These are phyloP conservation scores for Cinnamomum chago DNA, from an alignment of 164 flowering plant genomes.

Conservation along the genomic window DNA sequence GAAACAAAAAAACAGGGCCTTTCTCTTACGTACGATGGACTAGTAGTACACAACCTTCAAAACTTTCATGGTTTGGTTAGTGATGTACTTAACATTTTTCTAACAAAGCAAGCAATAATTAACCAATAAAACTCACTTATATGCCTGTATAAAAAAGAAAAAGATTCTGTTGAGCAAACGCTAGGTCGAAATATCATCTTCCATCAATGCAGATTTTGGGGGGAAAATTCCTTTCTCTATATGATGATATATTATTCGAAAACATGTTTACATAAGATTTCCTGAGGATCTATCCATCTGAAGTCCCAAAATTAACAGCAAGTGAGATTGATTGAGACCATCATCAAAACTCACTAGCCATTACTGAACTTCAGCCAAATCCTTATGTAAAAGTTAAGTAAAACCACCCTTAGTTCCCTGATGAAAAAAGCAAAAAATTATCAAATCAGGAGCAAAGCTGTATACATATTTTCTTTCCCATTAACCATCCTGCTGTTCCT, in stretches of 20 bases:
- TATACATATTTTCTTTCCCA: constrained; percentile 22
- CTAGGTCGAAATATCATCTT: too few relatives aligned
- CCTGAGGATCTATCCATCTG: constrained; percentile 30
- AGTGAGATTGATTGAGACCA: constrained; percentile 10
- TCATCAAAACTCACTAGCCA: constrained; percentile 29
- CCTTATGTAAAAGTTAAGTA: constrained; percentile 14
- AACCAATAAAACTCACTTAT: too few relatives aligned
- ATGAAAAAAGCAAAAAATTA: constrained; percentile 9
- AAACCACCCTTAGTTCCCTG: constrained; percentile 8
- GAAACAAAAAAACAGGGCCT: too few relatives aligned
- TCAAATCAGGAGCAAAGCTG: constrained; percentile 34
- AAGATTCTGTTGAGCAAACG: too few relatives aligned
- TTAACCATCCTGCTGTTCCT: constrained; percentile 8
- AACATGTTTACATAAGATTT: constrained; percentile 12
- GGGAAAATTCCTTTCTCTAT: not conserved
- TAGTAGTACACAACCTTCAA: too few relatives aligned
- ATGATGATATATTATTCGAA: constrained; percentile 3
- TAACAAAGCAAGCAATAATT: too few relatives aligned
- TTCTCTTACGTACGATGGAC: too few relatives aligned
- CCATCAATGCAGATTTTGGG: too few relatives aligned
- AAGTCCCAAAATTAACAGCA: constrained; percentile 56
- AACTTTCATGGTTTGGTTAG: too few relatives aligned
- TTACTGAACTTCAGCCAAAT: constrained; percentile 41
- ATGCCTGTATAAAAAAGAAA: not conserved
- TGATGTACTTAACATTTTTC: not conserved